phyloP scores from a whole-genome alignment of 257 asterid genomes.

The Nicotiana paniculata region DNA sequence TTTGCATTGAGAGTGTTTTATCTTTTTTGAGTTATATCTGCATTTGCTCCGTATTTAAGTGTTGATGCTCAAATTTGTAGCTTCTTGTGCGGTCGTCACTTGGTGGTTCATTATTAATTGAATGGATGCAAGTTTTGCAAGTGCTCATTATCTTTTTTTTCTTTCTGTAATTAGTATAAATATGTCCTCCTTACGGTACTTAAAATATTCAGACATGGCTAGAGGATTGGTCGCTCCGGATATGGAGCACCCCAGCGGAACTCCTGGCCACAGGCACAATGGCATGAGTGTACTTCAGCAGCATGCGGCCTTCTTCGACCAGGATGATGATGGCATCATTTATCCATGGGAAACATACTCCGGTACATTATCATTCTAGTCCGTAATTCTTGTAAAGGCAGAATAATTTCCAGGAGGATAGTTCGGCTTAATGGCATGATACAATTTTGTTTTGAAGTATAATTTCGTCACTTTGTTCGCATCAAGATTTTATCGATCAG shows the following conservation, averaged over 20 bases:
- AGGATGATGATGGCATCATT: conserved; percentile 65
- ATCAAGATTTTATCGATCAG: background rate
- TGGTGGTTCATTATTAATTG: background rate
- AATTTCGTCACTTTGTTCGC: background rate
- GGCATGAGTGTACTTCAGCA: conserved; percentile 78
- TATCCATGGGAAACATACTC: conserved; percentile 70
- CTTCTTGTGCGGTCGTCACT: background rate
- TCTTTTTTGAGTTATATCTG: no score
- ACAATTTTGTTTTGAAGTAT: background rate
- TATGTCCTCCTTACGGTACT: background rate
- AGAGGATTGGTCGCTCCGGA: conserved; percentile 57
- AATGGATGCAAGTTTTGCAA: background rate
- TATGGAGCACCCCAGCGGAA: conserved; percentile 71
- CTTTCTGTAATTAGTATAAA: background rate
- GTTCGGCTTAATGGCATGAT: background rate
- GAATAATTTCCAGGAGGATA: background rate
- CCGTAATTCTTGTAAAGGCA: background rate
- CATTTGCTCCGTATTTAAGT: background rate
- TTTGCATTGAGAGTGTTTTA: background rate
- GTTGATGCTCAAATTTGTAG: background rate
- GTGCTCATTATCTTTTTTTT: background rate
- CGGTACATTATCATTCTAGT: conserved; percentile 14
- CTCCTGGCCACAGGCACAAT: conserved; percentile 53
- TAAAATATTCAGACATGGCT: conserved; percentile 48
- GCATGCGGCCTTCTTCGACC: conserved; percentile 79